Evolutionary conservation across 2,329 filamentous ascomycete genomes (phyloP), one percentile per base, ranked within the genome.

Genomic region (Dactylellina haptotyla): DNA sequence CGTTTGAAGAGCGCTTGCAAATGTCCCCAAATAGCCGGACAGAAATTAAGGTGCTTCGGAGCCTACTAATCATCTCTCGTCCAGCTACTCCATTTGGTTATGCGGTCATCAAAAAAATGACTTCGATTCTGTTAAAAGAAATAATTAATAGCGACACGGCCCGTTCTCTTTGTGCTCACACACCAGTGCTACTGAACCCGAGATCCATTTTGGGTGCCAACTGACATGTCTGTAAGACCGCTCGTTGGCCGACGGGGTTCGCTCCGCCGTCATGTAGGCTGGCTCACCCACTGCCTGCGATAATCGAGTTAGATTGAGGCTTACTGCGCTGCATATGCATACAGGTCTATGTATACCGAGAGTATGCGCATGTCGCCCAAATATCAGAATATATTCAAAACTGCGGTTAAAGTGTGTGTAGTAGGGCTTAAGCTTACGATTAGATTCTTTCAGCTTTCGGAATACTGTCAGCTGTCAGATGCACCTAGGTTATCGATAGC

Each of bases 31-130:
- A 61, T 34, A 72, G 54, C 41, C 67, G 61, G 61, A 58, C 53
- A 65, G 64, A 69, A 63, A 71, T 63, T 50, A 57, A 48, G 51
- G 30, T 58, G 41, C n/a, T 48, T 32, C n/a, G 46, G 26, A 18
- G 59, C 45, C 59, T 34, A 53, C 67, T 72, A 72, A 65, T 72
- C 59, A 59, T 20, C 54, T 65, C 67, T 65, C 45, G 59, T 72
- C 45, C 20, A 65, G 25, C 48, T 72, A 41, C 67, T 72, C 4
- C 9, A 61, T 72, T 61, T 28, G 67, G 67, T 32, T 59, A 39
- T 48, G 48, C 58, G 48, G 59, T 64, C 51, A 64, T 63, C 67
- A 53, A 58, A 48, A 30, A 16, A 14, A 43, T 46, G 12, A 26
- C 37, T 50, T 69, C 39, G 18, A 9, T 54, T 10, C 37, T 25